These are phyloP conservation scores for Periconia sp. DNA, from an alignment of 2,329 filamentous ascomycete genomes.

Conservation along the genomic window DNA sequence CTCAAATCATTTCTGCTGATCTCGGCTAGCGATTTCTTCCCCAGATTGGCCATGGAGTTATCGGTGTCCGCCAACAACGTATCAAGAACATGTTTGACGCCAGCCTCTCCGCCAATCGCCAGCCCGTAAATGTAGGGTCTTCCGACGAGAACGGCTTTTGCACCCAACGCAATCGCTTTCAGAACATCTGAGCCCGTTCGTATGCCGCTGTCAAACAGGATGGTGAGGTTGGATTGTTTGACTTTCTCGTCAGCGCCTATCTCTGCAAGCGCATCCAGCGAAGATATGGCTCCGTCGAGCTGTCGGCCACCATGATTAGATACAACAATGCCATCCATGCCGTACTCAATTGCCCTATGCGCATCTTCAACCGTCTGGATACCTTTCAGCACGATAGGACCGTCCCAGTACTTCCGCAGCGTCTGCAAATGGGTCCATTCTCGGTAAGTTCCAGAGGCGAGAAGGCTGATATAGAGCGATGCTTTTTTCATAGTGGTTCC, in stretches of 20 bases:
- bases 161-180: conserved; percentile 41
- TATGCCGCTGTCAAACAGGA: conserved; percentile 42
- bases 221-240: conserved; percentile 29
- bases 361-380: conserved; percentile 44
- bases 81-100: conserved; percentile 41
- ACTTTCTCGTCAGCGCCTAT: conserved; percentile 37
- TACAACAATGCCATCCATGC: conserved; percentile 42
- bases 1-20: conserved; percentile 31
- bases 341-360: conserved; percentile 34
- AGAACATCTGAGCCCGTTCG: conserved; percentile 39
- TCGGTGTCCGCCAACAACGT: conserved; percentile 38
- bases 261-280: conserved; percentile 39
- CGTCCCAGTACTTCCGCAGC: conserved; percentile 38
- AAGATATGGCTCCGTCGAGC: conserved; percentile 37
- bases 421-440: conserved; percentile 39
- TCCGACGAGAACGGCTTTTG: conserved; percentile 39
- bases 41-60: conserved; percentile 36
- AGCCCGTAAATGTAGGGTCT: conserved; percentile 42
- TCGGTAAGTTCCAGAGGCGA: conserved; percentile 39
- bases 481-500: conserved; percentile 38
- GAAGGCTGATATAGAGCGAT: conserved; percentile 36
- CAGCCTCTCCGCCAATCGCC: conserved; percentile 40
- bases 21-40: conserved; percentile 31
- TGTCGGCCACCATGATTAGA: conserved; percentile 44
- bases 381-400: conserved; percentile 43